These are phyloP conservation scores for Solanum chmielewskii DNA, from an alignment of 257 asterid genomes.

Conservation along the genomic window DNA sequence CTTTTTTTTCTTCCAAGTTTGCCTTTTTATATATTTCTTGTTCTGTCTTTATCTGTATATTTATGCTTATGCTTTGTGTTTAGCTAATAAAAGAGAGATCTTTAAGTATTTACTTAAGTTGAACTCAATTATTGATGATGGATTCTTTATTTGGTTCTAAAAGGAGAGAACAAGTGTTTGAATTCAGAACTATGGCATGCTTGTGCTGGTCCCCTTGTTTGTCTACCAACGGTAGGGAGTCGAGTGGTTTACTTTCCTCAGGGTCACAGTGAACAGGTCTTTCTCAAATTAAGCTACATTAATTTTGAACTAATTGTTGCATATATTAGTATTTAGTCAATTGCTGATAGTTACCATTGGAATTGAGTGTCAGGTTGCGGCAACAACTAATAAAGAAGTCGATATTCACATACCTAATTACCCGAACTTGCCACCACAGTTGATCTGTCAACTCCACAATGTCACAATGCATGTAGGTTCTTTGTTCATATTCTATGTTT, in stretches of 20 bases:
- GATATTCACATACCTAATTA: conserved; percentile 92
- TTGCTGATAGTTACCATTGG: conserved; percentile 12
- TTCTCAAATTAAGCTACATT: neutral
- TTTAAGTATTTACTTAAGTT: neutral
- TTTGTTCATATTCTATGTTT: neutral
- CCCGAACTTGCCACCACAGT: conserved; percentile 82
- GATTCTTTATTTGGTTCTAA: conserved; percentile 12
- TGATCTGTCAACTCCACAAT: conserved; percentile 97
- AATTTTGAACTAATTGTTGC: neutral
- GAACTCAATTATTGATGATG: neutral
- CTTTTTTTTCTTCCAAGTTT: neutral
- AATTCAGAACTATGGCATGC: conserved; percentile 99
- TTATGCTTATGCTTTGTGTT: neutral
- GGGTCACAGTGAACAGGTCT: conserved; percentile 98
- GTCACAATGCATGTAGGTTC: conserved; percentile 94
- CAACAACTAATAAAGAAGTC: conserved; percentile 88
- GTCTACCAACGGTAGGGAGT: conserved; percentile 69
- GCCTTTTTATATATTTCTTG: neutral
- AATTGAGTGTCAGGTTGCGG: conserved; percentile 57
- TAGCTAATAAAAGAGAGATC: neutral
- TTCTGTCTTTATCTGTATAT: neutral
- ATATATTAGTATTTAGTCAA: neutral
- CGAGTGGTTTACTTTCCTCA: conserved; percentile 98
- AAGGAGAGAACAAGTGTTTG: conserved; percentile 91
- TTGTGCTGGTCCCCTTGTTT: conserved; percentile 97